Percentiles rank a stretch among this genome's conserved stretches.
Conservation (phyloP, 805 yeast species). For the Suhomyces faveliae region DNA sequence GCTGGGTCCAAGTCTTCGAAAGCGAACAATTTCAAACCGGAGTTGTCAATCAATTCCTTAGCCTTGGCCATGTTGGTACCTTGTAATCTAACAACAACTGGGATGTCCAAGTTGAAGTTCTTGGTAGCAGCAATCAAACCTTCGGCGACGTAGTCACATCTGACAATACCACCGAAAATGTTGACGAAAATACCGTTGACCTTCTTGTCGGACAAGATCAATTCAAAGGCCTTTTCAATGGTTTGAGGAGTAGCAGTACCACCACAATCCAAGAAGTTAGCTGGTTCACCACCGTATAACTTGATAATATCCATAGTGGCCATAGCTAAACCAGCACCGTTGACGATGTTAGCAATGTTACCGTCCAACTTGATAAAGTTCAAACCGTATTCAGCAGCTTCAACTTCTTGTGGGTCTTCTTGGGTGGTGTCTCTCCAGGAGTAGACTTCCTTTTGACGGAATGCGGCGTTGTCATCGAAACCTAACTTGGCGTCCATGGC, state of each 20-base stretch:
- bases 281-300: constrained; percentile 97
- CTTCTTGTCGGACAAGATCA: constrained; percentile 83
- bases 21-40: constrained; percentile 90
- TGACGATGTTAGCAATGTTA: constrained; percentile 96
- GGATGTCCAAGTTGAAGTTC: constrained; percentile 84
- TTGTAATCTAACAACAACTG: constrained; percentile 97
- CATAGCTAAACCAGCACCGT: constrained; percentile 99
- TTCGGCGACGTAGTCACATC: constrained; percentile 98
- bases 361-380: constrained; percentile 98
- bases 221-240: constrained; percentile 92
- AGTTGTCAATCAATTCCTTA: constrained; percentile 75
- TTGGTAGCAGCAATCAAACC: constrained; percentile 96
- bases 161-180: constrained; percentile 98
- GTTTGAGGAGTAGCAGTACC: constrained; percentile 99
- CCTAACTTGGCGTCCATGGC: constrained; percentile 99
- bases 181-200: constrained; percentile 96
- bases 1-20: constrained; percentile 95
- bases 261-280: constrained; percentile 99
- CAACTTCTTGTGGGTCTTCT: constrained; percentile 97
- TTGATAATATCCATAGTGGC: constrained; percentile 99
- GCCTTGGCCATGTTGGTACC: constrained; percentile 95
- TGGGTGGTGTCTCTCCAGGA: constrained; percentile 96
- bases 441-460: constrained; percentile 92
- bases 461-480: constrained; percentile 94
- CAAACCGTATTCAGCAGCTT: constrained; percentile 84